Evolutionary conservation across 768 basidiomycete species (phyloP).

Genomic region (Postia placenta): DNA sequence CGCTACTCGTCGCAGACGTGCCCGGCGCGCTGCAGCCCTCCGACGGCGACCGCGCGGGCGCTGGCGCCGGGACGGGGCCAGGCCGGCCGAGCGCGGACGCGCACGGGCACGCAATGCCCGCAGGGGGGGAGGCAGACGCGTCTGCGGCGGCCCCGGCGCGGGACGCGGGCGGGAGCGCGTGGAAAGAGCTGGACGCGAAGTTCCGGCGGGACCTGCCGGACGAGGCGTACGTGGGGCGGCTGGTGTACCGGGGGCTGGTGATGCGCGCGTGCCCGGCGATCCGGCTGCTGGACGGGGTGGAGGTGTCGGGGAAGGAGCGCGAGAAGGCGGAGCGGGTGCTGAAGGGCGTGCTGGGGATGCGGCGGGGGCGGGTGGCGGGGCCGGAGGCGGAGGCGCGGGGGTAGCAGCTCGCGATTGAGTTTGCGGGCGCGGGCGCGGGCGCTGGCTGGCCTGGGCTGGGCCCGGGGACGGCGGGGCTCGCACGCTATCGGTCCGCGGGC

Average conservation of each 20-base stretch:
- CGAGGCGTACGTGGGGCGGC: constrained; percentile 76
- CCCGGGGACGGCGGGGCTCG: too few relatives aligned
- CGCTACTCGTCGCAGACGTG: constrained; percentile 67
- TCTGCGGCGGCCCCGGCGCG: constrained; percentile 3
- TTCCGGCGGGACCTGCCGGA: constrained; percentile 91
- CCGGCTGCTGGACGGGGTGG: constrained; percentile 80
- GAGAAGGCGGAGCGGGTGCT: constrained; percentile 72
- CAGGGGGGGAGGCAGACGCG: background rate
- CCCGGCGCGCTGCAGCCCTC: constrained; percentile 64
- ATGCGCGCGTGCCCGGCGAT: constrained; percentile 70
- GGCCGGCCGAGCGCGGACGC: background rate
- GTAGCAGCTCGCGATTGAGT: constrained; percentile 3
- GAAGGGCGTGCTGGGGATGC: constrained; percentile 32
- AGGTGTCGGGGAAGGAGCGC: constrained; percentile 78
- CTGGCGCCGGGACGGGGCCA: constrained; percentile 14
- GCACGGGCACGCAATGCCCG: background rate
- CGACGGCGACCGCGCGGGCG: constrained; percentile 16
- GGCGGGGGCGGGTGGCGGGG: constrained; percentile 1
- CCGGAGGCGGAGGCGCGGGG: background rate
- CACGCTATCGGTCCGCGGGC: background rate
- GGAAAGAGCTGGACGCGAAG: constrained; percentile 76
- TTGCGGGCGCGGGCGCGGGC: background rate
- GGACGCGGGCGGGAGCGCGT: constrained; percentile 25
- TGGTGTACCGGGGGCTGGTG: constrained; percentile 85
- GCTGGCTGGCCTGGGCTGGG: background rate